phyloP scores from a whole-genome alignment of 2,329 filamentous ascomycete species.

The Parastagonospora nodorum region DNA sequence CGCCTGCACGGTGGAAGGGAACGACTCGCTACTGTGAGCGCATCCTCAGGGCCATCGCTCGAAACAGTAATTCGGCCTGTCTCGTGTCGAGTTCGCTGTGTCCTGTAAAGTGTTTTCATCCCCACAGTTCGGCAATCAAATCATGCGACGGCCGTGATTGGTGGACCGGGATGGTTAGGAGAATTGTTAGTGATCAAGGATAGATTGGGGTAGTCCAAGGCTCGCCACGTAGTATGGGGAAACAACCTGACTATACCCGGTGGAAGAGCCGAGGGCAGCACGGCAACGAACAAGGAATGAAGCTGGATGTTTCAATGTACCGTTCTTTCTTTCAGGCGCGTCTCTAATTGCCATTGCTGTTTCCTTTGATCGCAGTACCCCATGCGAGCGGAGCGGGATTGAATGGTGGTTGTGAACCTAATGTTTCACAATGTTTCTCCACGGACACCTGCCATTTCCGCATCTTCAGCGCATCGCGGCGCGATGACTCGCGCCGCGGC shows the following conservation, averaged over 20 bases:
- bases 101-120: conserved; percentile 1
- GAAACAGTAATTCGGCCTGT: not conserved
- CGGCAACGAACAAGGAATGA: not conserved
- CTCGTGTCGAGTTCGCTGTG: not conserved
- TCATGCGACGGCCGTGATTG: conserved; percentile 2
- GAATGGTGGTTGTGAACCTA: not conserved
- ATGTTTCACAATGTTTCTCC: not conserved
- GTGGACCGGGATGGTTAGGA: not conserved
- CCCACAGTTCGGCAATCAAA: not conserved
- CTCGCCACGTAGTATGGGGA: not conserved
- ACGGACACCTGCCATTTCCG: not conserved
- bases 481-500: not conserved
- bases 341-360: not conserved
- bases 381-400: not conserved
- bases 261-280: not conserved
- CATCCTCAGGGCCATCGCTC: not conserved
- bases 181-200: not conserved
- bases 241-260: not conserved
- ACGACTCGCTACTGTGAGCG: not conserved
- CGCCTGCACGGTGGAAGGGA: conserved; percentile 8
- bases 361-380: not conserved
- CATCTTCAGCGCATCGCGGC: not conserved
- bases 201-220: conserved; percentile 3
- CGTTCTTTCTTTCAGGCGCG: too few relatives aligned
- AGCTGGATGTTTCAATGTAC: not conserved